phyloP scores from a whole-genome alignment of 371 early-diverging fungal genomes.

The Syncephalastrum racemosum region DNA sequence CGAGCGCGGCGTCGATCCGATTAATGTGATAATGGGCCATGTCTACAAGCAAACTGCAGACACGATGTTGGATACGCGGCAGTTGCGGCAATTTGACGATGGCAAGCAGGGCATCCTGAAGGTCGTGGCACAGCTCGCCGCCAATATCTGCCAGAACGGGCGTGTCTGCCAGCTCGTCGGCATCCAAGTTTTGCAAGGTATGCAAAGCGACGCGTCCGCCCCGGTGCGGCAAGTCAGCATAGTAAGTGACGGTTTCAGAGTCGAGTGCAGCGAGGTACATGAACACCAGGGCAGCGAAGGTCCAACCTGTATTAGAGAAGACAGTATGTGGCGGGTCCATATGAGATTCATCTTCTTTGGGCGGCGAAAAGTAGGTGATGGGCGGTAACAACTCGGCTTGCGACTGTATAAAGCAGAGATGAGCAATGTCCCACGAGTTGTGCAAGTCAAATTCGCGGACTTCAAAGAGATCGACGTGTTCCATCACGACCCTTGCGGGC shows the following conservation, averaged over 20 bases:
- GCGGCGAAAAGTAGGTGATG: constrained; percentile 10
- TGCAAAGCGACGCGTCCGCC: too few species aligned
- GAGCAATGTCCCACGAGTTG: constrained; percentile 4
- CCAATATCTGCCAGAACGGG: too few species aligned
- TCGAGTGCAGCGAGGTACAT: constrained; percentile 32
- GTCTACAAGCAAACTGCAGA: too few species aligned
- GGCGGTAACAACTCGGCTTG: constrained; percentile 10
- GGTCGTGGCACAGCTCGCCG: too few species aligned
- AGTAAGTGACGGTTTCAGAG: neutral
- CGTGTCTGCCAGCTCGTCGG: too few species aligned
- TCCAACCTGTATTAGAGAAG: constrained; percentile 17
- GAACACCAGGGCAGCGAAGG: constrained; percentile 11
- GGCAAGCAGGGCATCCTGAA: too few species aligned
- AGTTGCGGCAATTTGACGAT: too few species aligned
- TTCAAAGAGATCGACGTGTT: constrained; percentile 21
- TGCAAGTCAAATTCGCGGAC: constrained; percentile 22
- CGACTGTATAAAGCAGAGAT: neutral
- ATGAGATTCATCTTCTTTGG: neutral
- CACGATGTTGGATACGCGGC: too few species aligned
- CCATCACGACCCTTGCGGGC: constrained; percentile 15
- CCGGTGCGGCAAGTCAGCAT: too few species aligned
- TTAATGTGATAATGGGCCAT: too few species aligned
- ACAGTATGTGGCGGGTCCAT: neutral
- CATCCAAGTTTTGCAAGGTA: too few species aligned
- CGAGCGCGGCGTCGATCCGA: too few species aligned